Evolutionary conservation across 495 filamentous ascomycete species (phyloP).

Genomic region (Podospora anserina): DNA sequence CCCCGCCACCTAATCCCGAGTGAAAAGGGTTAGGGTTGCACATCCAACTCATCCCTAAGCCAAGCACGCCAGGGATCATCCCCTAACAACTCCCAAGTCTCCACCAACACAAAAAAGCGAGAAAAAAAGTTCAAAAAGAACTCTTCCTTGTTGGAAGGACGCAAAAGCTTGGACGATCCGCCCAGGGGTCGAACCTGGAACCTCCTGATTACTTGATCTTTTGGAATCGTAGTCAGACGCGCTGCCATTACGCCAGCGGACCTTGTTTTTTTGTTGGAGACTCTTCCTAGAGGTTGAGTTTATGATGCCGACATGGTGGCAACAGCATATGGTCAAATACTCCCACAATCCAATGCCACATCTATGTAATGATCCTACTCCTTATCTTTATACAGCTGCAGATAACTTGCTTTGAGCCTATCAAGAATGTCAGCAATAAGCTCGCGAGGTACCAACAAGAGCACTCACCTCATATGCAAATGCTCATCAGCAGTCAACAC

Average conservation of each 20-base stretch:
- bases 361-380: constrained; percentile 24
- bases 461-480: constrained; percentile 54
- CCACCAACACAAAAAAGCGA: background rate
- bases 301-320: background rate
- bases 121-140: background rate
- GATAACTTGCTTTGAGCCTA: constrained; percentile 72
- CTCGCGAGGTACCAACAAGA: background rate
- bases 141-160: background rate
- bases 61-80: background rate
- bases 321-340: background rate
- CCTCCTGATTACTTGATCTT: constrained; percentile 3
- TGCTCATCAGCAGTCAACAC: constrained; percentile 81
- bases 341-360: background rate
- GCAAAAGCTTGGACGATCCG: background rate
- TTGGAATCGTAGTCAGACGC: constrained; percentile 5
- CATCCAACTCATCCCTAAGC: background rate
- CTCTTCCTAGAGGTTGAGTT: background rate
- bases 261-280: background rate
- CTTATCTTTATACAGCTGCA: constrained; percentile 46
- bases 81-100: background rate
- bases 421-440: background rate
- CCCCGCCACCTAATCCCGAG: background rate
- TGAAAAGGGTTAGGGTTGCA: background rate
- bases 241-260: constrained; percentile 7
- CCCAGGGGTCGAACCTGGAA: constrained; percentile 7